Conservation (phyloP, 208 protist genomes). For the Endotrypanum monterogeii region DNA sequence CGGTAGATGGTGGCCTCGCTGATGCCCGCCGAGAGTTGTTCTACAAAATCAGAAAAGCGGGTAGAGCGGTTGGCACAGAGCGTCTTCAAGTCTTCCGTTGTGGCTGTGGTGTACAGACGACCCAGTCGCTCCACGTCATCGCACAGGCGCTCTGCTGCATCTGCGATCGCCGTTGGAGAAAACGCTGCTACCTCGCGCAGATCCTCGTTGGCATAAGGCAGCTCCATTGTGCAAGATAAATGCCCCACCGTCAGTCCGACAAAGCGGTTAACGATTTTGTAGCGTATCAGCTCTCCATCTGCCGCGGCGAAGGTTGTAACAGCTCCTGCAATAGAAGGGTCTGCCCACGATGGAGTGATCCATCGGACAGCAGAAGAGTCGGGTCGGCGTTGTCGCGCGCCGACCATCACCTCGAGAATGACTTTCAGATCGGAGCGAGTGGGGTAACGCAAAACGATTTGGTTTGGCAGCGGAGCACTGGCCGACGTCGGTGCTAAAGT, state of each 20-base stretch:
- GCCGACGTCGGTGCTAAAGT: not conserved
- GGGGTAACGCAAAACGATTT: conserved; percentile 56
- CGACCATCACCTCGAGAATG: conserved; percentile 61
- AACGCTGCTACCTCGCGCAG: conserved; percentile 30
- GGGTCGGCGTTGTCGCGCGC: conserved; percentile 48
- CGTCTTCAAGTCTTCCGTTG: conserved; percentile 6
- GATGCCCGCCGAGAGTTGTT: conserved; percentile 31
- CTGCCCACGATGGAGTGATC: conserved; percentile 49
- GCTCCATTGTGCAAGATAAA: conserved; percentile 52
- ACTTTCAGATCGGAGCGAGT: conserved; percentile 53
- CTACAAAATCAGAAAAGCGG: conserved; percentile 20
- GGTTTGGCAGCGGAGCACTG: conserved; percentile 21
- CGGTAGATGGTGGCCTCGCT: conserved; percentile 47
- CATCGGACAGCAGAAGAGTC: conserved; percentile 62
- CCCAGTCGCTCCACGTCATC: conserved; percentile 28
- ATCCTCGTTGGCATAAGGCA: conserved; percentile 40
- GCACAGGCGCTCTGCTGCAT: conserved; percentile 30
- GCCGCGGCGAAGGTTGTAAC: conserved; percentile 52
- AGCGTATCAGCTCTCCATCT: conserved; percentile 47
- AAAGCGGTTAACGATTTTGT: conserved; percentile 65
- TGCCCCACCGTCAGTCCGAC: conserved; percentile 63
- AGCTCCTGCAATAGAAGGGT: conserved; percentile 22
- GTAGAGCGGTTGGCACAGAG: not conserved
- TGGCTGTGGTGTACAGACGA: conserved; percentile 11
- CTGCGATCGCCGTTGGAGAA: conserved; percentile 14